A percentile compares a stretch with the other conserved stretches of the same genome.
Conservation (phyloP, 1,139 yeast species). For the Pichia sp. region DNA sequence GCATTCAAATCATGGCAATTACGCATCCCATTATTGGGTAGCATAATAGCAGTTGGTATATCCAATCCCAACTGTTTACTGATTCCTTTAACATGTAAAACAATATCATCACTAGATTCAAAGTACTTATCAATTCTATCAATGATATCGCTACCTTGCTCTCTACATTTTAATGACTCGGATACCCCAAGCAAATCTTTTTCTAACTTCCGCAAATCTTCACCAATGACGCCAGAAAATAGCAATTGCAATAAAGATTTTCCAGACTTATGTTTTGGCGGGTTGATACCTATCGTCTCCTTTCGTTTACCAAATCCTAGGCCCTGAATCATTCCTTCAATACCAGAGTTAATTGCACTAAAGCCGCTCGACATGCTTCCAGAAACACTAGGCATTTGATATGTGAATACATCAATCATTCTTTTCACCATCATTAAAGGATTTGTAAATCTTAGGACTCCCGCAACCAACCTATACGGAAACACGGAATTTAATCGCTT, state of each 20-base stretch:
- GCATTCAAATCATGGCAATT: slow-evolving; percentile 6
- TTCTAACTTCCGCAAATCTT: slow-evolving; percentile 65
- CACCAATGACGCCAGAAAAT: slow-evolving; percentile 66
- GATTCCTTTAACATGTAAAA: slow-evolving; percentile 29
- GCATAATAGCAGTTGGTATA: slow-evolving; percentile 8
- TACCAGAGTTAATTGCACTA: slow-evolving; percentile 7
- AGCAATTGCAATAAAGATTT: slow-evolving; percentile 59
- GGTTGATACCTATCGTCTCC: slow-evolving; percentile 27
- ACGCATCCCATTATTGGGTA: slow-evolving; percentile 12
- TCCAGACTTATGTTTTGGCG: slow-evolving; percentile 28
- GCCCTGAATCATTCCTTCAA: slow-evolving; percentile 11
- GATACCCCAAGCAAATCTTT: slow-evolving; percentile 6
- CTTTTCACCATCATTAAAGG: slow-evolving; percentile 79
- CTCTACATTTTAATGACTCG: neutral
- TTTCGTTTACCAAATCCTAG: slow-evolving; percentile 7
- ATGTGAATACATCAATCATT: slow-evolving; percentile 68
- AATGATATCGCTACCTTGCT: slow-evolving; percentile 8
- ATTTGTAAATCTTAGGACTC: slow-evolving; percentile 71
- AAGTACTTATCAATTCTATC: slow-evolving; percentile 24
- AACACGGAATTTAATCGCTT: slow-evolving; percentile 61
- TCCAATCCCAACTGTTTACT: slow-evolving; percentile 19
- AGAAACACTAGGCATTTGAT: slow-evolving; percentile 45
- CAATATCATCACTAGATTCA: slow-evolving; percentile 23
- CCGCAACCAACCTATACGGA: slow-evolving; percentile 71
- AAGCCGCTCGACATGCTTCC: slow-evolving; percentile 28